Base-by-base conservation (phyloP, 2,329 filamentous ascomycete species). In the Epichloe sp. region DNA sequence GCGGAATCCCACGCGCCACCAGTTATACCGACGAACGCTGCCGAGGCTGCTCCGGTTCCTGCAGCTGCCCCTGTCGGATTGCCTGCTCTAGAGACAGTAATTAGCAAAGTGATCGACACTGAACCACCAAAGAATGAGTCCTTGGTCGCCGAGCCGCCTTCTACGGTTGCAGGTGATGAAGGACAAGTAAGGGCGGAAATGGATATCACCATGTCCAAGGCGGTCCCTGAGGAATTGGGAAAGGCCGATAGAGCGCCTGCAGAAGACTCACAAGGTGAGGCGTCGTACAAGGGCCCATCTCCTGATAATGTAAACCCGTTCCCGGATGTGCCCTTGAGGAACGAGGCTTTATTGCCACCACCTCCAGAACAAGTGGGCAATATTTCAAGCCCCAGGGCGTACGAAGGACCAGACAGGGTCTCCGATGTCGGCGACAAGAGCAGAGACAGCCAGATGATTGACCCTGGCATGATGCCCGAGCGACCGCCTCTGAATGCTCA, bases 361-460 rank as follows among this genome's bases (percentile, higher is more conserved):
- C 68, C 68, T 0, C 66, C 62, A 0, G 68, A 70, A 23, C 65
- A 70, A 53, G 68, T 70, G 10, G 68, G 68, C 31, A 70, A 70
- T 15, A 70, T 70, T 49, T 58, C 62, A 11, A 64, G 64, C 5
- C 66, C 68, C 4, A 63, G 60, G 48, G 55, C 60, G 15, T 63
- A 65, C 3, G 59, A 62, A 3, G 53, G 55, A 6, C 49, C 50
- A 0, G 56, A 58, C 10, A 62, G 60, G 36, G 56, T 49, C 0
- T 57, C 58, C 6, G 61, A 63, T 17, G 53, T 51, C 11, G 61
- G 58, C 17, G 55, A 60, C 5, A 64, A 63, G 47, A 50, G 54
- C n/a, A 55, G 55, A n/a, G 59, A 60, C 6, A 62, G 61, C n/a
- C 48, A 55, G 7, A 52, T 56, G 11, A 23, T 56, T 12, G 61